Evolutionary conservation across 2,329 filamentous ascomycete species (phyloP).

Genomic region (Alternaria sp.): DNA sequence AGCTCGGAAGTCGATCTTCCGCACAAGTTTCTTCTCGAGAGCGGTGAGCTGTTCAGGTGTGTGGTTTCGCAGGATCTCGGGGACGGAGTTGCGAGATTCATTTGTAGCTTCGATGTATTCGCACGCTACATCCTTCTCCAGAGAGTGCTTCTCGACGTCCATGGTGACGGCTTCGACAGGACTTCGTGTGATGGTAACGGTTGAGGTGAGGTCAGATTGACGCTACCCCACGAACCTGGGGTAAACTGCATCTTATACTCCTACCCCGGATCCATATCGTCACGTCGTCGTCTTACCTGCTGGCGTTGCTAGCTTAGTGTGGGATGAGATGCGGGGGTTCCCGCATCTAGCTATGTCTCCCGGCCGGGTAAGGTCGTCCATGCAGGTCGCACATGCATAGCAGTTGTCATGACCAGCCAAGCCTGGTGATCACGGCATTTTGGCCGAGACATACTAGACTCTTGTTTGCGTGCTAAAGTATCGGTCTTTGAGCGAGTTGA

Average conservation of each 20-base stretch:
- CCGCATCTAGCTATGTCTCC: not conserved
- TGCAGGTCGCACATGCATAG: not conserved
- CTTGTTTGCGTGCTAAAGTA: not conserved
- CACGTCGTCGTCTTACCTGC: not conserved
- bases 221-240: conserved; percentile 8
- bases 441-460: not conserved
- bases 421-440: conserved; percentile 4
- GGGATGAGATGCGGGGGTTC: not conserved
- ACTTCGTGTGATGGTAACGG: fast-evolving
- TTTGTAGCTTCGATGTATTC: conserved; percentile 16
- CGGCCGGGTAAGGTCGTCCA: not conserved
- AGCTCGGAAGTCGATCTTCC: conserved; percentile 38
- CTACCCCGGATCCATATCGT: not conserved
- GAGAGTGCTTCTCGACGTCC: not conserved
- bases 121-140: conserved; percentile 3
- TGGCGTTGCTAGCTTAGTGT: not conserved
- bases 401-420: not conserved
- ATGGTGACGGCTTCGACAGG: not conserved
- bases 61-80: conserved; percentile 18
- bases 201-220: not conserved
- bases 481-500: not conserved
- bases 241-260: not conserved
- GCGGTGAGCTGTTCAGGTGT: conserved; percentile 18
- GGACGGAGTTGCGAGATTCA: conserved; percentile 6
- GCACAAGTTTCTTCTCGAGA: conserved; percentile 37